phyloP scores from a whole-genome alignment of 2,329 filamentous ascomycete genomes.

The Calonectria pseudoreteaudii region DNA sequence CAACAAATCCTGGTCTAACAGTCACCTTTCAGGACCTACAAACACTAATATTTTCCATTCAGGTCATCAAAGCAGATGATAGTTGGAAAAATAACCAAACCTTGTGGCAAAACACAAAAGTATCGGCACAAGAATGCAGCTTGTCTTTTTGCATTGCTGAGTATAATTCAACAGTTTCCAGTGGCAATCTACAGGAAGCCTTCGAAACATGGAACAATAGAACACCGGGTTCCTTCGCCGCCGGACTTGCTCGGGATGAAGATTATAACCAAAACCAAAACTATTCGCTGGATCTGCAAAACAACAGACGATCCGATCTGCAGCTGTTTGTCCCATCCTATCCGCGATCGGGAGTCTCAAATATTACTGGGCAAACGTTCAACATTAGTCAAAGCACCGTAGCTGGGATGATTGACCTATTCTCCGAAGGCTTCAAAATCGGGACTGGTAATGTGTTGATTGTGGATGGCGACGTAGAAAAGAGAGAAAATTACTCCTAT shows the following conservation, averaged over 20 bases:
- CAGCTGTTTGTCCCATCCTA: slow-evolving; percentile 20
- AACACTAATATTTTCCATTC: slow-evolving; percentile 22
- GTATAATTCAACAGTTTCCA: not conserved
- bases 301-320: not conserved
- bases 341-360: not conserved
- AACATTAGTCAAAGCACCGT: slow-evolving; percentile 20
- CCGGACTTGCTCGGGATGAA: accelerated
- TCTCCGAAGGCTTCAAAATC: not conserved
- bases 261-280: slow-evolving; percentile 14
- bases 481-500: not conserved
- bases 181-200: slow-evolving; percentile 14
- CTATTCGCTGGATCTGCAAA: not conserved
- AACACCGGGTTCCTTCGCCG: not conserved
- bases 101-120: slow-evolving; percentile 11
- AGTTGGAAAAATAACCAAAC: slow-evolving; percentile 14
- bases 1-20: slow-evolving; percentile 22
- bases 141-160: slow-evolving; percentile 26
- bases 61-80: slow-evolving; percentile 7
- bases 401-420: not conserved
- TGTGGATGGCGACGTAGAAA: not conserved
- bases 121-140: slow-evolving; percentile 18
- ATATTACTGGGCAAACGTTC: not conserved
- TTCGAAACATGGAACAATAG: slow-evolving; percentile 4
- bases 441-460: not conserved
- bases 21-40: not conserved